phyloP scores from a whole-genome alignment of 345 rosid genomes.

The Syzygium oleosum region DNA sequence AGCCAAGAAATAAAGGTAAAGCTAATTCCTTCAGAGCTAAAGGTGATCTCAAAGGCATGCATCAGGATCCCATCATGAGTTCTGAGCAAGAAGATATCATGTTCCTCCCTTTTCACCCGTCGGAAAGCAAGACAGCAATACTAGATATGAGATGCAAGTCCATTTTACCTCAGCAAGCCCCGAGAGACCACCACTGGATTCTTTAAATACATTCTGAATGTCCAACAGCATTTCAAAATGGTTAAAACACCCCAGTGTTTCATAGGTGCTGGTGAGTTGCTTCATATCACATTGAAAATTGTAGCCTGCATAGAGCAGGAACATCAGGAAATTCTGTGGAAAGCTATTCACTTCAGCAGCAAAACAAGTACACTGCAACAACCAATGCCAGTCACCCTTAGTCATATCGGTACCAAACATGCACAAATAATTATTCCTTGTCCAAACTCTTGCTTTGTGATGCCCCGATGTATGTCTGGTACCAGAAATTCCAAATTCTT shows the following conservation, averaged over 20 bases:
- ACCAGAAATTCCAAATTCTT: neutral
- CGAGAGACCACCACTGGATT: conserved; percentile 68
- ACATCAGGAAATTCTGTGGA: too few relatives aligned
- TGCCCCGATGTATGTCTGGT: neutral
- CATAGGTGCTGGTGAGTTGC: too few relatives aligned
- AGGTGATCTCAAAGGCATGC: neutral
- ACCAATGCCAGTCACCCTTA: too few relatives aligned
- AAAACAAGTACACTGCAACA: too few relatives aligned
- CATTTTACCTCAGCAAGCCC: conserved; percentile 68
- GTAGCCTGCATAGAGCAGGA: too few relatives aligned
- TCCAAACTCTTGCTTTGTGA: neutral
- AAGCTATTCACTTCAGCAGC: too few relatives aligned
- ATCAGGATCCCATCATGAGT: neutral
- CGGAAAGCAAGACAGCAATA: neutral
- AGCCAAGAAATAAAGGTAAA: neutral
- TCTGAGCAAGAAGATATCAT: neutral
- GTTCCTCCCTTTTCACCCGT: neutral
- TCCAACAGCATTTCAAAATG: conserved; percentile 76
- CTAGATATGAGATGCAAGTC: neutral
- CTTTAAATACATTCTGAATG: conserved; percentile 66
- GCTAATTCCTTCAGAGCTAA: neutral
- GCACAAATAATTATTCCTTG: too few relatives aligned
- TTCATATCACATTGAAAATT: too few relatives aligned
- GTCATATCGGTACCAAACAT: too few relatives aligned
- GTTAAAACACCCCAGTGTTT: conserved; percentile 72